These are phyloP conservation scores for Draba incana DNA, from an alignment of 345 rosid species.

Conservation along the genomic window DNA sequence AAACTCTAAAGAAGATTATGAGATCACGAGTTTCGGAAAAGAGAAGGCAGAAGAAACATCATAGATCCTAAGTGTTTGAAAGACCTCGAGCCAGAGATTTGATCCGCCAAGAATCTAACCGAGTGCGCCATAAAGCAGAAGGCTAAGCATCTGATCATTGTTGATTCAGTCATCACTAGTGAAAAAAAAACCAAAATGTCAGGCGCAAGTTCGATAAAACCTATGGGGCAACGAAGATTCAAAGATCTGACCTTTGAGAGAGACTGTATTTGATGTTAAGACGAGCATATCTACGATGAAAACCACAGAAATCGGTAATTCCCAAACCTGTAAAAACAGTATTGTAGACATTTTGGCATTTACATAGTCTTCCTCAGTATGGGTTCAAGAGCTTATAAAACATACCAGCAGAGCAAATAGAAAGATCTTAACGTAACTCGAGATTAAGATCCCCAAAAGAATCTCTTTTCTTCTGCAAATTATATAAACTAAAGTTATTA, in stretches of 20 bases:
- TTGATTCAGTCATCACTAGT: slow-evolving; percentile 65
- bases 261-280: slow-evolving; percentile 70
- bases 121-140: slow-evolving; percentile 68
- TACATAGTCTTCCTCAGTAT: neutral
- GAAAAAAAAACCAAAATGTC: slow-evolving; percentile 6
- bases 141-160: slow-evolving; percentile 55
- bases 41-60: slow-evolving; percentile 19
- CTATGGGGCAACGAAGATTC: neutral
- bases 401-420: slow-evolving; percentile 72
- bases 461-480: slow-evolving; percentile 49
- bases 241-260: slow-evolving; percentile 66
- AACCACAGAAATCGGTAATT: slow-evolving; percentile 72
- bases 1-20: neutral
- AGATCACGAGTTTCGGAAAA: slow-evolving; percentile 12
- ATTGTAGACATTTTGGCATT: neutral
- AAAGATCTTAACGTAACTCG: slow-evolving; percentile 78
- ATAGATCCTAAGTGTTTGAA: slow-evolving; percentile 34
- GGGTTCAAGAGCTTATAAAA: neutral
- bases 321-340: slow-evolving; percentile 67
- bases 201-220: neutral
- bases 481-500: neutral
- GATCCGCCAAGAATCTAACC: slow-evolving; percentile 51
- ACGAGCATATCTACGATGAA: slow-evolving; percentile 73
- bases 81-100: slow-evolving; percentile 38
- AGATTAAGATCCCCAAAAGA: slow-evolving; percentile 60